A percentile compares a stretch with the other conserved stretches of the same genome.
Evolutionary conservation across 768 basidiomycete species (phyloP).

Genomic region (Hypholoma fasciculare): DNA sequence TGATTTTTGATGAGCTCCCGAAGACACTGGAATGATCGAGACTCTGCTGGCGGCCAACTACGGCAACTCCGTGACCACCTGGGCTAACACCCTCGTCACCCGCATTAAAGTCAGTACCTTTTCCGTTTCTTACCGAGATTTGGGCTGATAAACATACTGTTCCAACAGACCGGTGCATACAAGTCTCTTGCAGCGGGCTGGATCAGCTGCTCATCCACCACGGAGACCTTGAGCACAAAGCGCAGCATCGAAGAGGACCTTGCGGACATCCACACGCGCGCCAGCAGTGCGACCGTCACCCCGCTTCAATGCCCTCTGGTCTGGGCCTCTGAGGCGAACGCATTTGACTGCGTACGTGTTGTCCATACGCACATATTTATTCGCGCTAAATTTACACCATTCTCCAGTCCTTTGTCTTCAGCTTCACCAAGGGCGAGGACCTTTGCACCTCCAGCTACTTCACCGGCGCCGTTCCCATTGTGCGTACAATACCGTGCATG

Average conservation of each 20-base stretch:
- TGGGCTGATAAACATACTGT: too few species aligned
- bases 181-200: conserved; percentile 29
- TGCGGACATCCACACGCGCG: conserved; percentile 22
- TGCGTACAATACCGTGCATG: conserved; percentile 5
- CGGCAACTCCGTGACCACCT: conserved; percentile 34
- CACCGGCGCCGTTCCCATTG: conserved; percentile 33
- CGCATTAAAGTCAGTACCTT: conserved; percentile 36
- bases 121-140: too few species aligned
- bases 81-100: conserved; percentile 37
- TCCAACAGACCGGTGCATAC: conserved; percentile 31
- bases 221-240: conserved; percentile 21
- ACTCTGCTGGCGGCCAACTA: conserved; percentile 34
- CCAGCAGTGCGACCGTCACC: conserved; percentile 28
- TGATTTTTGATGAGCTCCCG: background rate
- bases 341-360: conserved; percentile 39
- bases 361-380: background rate
- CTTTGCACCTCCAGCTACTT: conserved; percentile 45
- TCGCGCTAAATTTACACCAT: background rate
- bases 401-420: conserved; percentile 42
- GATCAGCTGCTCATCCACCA: conserved; percentile 42
- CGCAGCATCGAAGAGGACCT: conserved; percentile 33
- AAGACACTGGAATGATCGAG: conserved; percentile 42
- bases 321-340: conserved; percentile 47
- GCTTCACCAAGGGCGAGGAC: conserved; percentile 37
- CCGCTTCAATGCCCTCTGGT: conserved; percentile 47